Evolutionary conservation across 2,329 filamentous ascomycete species (phyloP), one percentile per base, ranked within the genome.

Genomic region (Aureobasidium sp.): DNA sequence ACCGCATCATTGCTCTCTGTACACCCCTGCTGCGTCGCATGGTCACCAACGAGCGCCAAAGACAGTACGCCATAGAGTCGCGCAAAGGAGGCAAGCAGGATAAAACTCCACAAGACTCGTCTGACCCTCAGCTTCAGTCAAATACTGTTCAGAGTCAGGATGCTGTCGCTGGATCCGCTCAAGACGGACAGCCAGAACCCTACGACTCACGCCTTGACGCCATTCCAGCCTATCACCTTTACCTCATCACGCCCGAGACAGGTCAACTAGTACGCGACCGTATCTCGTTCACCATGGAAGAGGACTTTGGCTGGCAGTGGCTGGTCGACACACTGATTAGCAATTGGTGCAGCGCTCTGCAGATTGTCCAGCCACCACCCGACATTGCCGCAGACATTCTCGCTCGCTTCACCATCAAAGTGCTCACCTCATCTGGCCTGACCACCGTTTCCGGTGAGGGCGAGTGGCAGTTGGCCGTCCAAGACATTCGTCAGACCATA

Each of bases 41-140:
- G 77, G 77, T 81, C 11, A 80, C 78, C 14, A 81, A 81, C 55
- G 79, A 81, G 62, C 70, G 78, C 21, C 78, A 81, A 60, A 69
- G 78, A 32, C 70, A 77, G 60, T 81, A 81, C 63, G 78, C 78
- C 1, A 74, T 79, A 25, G 76, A 79, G 62, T 77, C 75, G 1
- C 70, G 78, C 35, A 79, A 77, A 57, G 72, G 51, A 8, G 51
- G 40, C 51, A 55, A 55, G 39, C 38, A 10, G n/a, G 53, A 49
- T n/a, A 55, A 45, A 38, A 16, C 21, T 6, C 16, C 30, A 5
- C 37, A 44, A 10, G 39, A 41, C 16, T 24, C 25, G 12, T 24
- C 35, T 24, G 48, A 52, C 24, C 48, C 37, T 39, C 35, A 52
- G 29, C 16, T 21, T 8, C 35, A 52, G 1, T 12, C 27, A 6